phyloP scores from a whole-genome alignment of 148 eudicot genomes.

The Chenopodium berlandieri region DNA sequence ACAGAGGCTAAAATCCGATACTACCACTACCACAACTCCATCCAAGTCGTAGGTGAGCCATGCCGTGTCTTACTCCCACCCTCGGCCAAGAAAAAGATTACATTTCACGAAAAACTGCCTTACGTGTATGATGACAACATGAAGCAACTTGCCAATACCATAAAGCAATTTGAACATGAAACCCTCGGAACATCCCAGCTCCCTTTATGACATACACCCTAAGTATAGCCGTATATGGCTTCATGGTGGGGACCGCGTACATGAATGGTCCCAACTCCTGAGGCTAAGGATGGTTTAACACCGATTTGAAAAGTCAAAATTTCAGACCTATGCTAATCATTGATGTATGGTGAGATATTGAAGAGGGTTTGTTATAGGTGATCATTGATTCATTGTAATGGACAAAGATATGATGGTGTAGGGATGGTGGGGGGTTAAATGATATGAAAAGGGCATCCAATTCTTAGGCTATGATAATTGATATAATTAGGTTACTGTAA shows the following conservation, averaged over 20 bases:
- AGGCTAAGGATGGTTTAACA: slow-evolving; percentile 16
- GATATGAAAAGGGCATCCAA: not conserved
- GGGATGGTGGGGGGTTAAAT: slow-evolving; percentile 8
- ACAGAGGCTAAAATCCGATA: slow-evolving; percentile 54
- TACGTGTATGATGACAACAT: slow-evolving; percentile 55
- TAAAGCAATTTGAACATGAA: slow-evolving; percentile 54
- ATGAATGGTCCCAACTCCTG: not conserved
- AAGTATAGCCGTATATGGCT: not conserved
- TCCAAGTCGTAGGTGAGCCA: slow-evolving; percentile 43
- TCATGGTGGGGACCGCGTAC: not conserved
- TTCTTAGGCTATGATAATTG: slow-evolving; percentile 1
- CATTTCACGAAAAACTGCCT: slow-evolving; percentile 36
- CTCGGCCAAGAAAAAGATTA: slow-evolving; percentile 32
- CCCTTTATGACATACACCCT: slow-evolving; percentile 9
- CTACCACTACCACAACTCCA: slow-evolving; percentile 60
- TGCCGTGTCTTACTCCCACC: slow-evolving; percentile 48
- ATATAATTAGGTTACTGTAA: slow-evolving; percentile 20
- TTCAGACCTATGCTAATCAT: not conserved
- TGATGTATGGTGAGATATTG: slow-evolving; percentile 6
- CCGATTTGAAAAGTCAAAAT: not conserved
- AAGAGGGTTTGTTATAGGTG: slow-evolving; percentile 1
- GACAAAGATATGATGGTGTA: slow-evolving; percentile 12
- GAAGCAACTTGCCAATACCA: slow-evolving; percentile 45
- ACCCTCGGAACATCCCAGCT: slow-evolving; percentile 36
- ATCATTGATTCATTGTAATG: not conserved